Conservation (phyloP, 1,284 basidiomycete genomes). For the Naganishia albida region DNA sequence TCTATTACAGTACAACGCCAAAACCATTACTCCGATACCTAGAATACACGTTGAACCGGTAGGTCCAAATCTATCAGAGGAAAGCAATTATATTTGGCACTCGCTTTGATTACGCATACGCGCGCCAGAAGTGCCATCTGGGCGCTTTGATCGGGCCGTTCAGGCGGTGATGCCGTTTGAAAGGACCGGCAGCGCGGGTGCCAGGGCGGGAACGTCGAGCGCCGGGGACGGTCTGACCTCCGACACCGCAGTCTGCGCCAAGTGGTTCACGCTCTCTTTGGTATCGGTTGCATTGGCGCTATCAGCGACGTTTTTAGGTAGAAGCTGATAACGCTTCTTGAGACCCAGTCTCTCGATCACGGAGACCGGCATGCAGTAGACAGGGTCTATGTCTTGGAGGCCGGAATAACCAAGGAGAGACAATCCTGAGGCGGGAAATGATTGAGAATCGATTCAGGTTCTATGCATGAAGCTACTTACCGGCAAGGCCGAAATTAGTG, state of each 20-base stretch:
- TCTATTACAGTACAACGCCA: constrained; percentile 2
- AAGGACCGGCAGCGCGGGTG: constrained; percentile 8
- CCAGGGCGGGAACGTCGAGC: background rate
- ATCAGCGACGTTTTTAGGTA: constrained; percentile 10
- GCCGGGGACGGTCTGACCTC: background rate
- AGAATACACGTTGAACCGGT: background rate
- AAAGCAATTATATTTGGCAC: background rate
- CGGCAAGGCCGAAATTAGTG: constrained; percentile 88
- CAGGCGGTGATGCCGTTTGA: background rate
- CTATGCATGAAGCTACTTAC: constrained; percentile 55
- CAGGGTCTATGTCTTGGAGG: constrained; percentile 80
- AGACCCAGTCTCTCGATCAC: constrained; percentile 70
- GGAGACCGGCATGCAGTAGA: constrained; percentile 90
- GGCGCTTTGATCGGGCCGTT: background rate
- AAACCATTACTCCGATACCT: background rate
- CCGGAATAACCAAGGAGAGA: constrained; percentile 86
- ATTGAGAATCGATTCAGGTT: background rate
- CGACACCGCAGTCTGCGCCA: background rate
- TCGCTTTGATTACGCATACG: background rate
- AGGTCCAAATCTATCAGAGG: background rate
- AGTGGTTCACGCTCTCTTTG: background rate
- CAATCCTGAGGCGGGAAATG: constrained; percentile 61
- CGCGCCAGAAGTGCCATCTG: too few species aligned
- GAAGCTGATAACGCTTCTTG: constrained; percentile 43
- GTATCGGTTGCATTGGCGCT: background rate